Conservation (phyloP, 2,329 filamentous ascomycete genomes). For the Xylariales sp. region DNA sequence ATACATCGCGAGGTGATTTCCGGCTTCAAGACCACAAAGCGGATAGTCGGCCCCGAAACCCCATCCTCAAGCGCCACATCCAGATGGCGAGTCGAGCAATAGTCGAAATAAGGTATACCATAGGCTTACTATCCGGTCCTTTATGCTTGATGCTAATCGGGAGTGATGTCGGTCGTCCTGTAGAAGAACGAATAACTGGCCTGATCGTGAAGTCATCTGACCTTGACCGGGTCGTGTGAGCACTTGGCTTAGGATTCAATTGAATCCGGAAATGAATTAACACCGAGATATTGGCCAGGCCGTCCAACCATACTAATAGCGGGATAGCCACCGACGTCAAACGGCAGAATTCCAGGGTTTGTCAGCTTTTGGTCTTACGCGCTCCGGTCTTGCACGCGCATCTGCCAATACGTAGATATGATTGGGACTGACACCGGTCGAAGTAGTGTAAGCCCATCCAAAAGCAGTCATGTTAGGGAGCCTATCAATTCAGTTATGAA, state of each 20-base stretch:
- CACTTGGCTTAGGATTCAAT: not conserved
- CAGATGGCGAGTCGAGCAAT: conserved; percentile 1
- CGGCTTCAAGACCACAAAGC: not conserved
- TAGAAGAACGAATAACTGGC: conserved; percentile 7
- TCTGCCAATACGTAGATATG: conserved; percentile 20
- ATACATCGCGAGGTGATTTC: not conserved
- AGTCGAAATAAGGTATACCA: not conserved
- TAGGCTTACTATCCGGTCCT: not conserved
- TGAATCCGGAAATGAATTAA: conserved; percentile 9
- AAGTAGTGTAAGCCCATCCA: not conserved
- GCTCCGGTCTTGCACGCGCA: not conserved
- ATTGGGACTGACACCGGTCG: conserved; percentile 21
- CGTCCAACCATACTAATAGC: conserved; percentile 5
- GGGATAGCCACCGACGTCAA: conserved; percentile 24
- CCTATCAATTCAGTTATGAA: not conserved
- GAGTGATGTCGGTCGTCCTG: not conserved
- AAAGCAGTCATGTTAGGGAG: conserved; percentile 2
- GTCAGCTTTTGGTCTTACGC: conserved; percentile 18
- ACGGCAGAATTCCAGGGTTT: conserved; percentile 21
- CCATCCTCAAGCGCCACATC: not conserved
- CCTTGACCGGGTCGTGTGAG: not conserved
- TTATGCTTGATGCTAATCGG: not conserved
- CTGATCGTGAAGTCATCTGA: conserved; percentile 20
- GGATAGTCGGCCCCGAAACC: not conserved
- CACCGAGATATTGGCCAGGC: conserved; percentile 16